phyloP scores from a whole-genome alignment of 176 grass and related monocot species.

The Carex pumila region DNA sequence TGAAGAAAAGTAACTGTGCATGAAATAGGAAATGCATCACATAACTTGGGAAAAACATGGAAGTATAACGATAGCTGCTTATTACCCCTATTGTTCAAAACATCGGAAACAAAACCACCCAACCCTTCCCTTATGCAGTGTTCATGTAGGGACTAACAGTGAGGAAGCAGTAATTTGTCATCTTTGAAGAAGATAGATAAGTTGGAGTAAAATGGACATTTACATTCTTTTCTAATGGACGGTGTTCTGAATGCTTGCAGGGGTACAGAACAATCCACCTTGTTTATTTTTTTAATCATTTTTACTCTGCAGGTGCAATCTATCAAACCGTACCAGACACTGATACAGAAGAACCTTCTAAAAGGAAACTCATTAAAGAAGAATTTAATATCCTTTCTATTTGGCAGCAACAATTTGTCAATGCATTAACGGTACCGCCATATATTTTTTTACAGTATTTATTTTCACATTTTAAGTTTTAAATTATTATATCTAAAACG shows the following conservation, averaged over 20 bases:
- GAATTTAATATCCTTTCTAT: conserved; percentile 27
- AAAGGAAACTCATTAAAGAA: not conserved
- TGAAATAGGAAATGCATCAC: not conserved
- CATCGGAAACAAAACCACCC: not conserved
- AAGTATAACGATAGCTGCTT: not conserved
- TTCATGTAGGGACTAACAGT: not conserved
- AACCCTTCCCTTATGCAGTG: not conserved
- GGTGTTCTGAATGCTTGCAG: not conserved
- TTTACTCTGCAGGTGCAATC: conserved; percentile 11
- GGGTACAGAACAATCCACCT: not conserved
- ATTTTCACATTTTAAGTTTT: not conserved
- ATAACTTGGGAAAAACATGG: not conserved
- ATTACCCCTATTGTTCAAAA: not conserved
- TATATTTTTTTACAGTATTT: not conserved
- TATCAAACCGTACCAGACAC: conserved; percentile 45
- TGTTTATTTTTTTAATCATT: conserved; percentile 2
- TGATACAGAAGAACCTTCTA: conserved; percentile 45
- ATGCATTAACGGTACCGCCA: conserved; percentile 46
- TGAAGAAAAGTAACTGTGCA: conserved; percentile 2
- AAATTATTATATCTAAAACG: not conserved
- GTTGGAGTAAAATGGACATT: not conserved
- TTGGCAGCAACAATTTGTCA: conserved; percentile 69
- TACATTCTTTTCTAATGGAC: not conserved
- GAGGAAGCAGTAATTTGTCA: not conserved
- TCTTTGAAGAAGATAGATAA: not conserved